Evolutionary conservation across 352 stramenopile genomes (phyloP), one percentile per base, ranked within the genome.

Genomic region (Globisporangium cystogenes): DNA sequence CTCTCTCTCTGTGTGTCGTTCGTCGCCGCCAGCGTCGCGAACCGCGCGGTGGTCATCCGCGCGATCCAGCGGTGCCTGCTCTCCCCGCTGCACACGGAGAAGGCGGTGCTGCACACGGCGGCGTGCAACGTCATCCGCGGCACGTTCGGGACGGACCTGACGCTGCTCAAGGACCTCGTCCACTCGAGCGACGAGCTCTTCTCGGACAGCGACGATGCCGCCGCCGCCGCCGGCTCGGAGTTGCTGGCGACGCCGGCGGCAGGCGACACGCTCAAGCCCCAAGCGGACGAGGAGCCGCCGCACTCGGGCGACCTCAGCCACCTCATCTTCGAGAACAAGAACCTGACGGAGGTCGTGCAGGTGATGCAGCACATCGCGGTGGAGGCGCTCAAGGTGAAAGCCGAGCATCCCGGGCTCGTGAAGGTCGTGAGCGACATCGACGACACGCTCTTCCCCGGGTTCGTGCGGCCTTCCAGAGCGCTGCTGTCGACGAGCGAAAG

Each of bases 401-500:
- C 72, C 14, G 50, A 75, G 20, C 56, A 68, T 36, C 76, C 81
- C 16, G 55, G 81, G 5, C 62, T 93, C n/a, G 55, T 93, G 27
- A 93, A 93, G 55, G 82, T 93, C 7, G 68, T 93, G n/a, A 93
- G 83, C 48, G 83, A 93, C 48, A 93, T 93, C 37, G 83, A 93
- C 41, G 83, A 93, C 59, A 93, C 83, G 26, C 61, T 93, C 7
- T 92, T 89, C 37, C 64, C 83, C 8, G 83, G 83, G 31, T 80
- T 57, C 31, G 51, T 55, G 2, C 21, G 20, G 11, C 7, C n/a
- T 14, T 54, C 8, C 15, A 3, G 7, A 1, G 3, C 7, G 21
- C 10, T 31, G 14, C 36, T 21, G 15, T 24, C 6, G 14, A 7
- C 39, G 26, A 12, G 15, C n/a, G 11, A 48, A 33, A n/a, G 10